Evolutionary conservation across 1,284 basidiomycete genomes (phyloP).

Genomic region (Prillingera fragicola): DNA sequence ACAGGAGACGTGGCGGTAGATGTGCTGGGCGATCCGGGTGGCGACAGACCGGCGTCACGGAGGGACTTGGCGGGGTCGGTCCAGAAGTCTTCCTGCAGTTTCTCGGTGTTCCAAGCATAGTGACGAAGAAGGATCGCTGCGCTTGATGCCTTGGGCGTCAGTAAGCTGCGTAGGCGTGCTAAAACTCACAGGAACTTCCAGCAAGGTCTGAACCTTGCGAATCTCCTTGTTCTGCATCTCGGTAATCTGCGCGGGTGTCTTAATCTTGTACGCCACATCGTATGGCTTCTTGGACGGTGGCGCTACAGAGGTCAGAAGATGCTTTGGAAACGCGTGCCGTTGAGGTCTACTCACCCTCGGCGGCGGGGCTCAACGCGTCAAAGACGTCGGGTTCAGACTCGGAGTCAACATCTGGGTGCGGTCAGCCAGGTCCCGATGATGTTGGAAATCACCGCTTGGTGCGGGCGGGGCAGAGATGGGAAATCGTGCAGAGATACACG

Average conservation of each 20-base stretch:
- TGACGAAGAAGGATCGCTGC: conserved; percentile 78
- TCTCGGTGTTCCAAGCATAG: conserved; percentile 93
- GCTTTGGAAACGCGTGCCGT: too few relatives aligned
- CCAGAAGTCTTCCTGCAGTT: conserved; percentile 92
- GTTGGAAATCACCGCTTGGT: too few relatives aligned
- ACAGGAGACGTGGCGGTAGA: conserved; percentile 36
- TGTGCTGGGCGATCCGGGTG: conserved; percentile 40
- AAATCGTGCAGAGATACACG: not conserved
- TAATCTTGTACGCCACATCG: conserved; percentile 53
- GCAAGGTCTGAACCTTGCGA: conserved; percentile 75
- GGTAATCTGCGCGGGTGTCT: conserved; percentile 71
- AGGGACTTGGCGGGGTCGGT: conserved; percentile 70
- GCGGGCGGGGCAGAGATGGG: not conserved
- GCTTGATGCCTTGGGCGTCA: conserved; percentile 47
- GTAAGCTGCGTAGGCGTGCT: conserved; percentile 11
- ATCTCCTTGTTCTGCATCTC: conserved; percentile 69
- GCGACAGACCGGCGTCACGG: conserved; percentile 61
- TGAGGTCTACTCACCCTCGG: conserved; percentile 38
- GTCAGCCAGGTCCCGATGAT: not conserved
- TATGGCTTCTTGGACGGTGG: conserved; percentile 44
- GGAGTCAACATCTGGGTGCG: conserved; percentile 23
- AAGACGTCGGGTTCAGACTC: conserved; percentile 39
- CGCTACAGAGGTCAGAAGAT: conserved; percentile 20
- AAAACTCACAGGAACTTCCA: conserved; percentile 71
- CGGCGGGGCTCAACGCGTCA: conserved; percentile 41